Evolutionary conservation across 495 filamentous ascomycete genomes (phyloP).

Genomic region (Annulohypoxylon stygium): DNA sequence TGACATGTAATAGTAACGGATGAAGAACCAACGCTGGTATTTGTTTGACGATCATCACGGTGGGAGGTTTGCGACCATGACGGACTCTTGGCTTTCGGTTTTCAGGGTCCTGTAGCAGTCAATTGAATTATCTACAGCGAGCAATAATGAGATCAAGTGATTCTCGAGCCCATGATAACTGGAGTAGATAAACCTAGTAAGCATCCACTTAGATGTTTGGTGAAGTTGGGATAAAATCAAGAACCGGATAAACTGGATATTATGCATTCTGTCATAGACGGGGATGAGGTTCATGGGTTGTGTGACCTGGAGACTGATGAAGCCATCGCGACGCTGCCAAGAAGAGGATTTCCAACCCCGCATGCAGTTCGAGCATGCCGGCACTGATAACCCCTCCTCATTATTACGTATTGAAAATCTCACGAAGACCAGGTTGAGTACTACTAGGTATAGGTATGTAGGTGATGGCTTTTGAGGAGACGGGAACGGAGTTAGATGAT

Average conservation of each 20-base stretch:
- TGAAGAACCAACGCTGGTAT: conserved; percentile 8
- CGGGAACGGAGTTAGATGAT: conserved; percentile 4
- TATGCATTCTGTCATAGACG: not conserved
- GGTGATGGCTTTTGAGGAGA: not conserved
- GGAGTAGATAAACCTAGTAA: conserved; percentile 1
- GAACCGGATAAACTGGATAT: not conserved
- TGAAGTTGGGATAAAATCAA: not conserved
- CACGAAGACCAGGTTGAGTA: conserved; percentile 17
- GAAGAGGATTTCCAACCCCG: conserved; percentile 31
- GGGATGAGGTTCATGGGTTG: conserved; percentile 16
- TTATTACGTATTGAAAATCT: conserved; percentile 23
- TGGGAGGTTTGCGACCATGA: conserved; percentile 2
- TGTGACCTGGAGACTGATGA: conserved; percentile 35
- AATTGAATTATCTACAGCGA: not conserved
- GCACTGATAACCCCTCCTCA: conserved; percentile 26
- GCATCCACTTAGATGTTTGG: conserved; percentile 12
- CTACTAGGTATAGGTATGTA: no score
- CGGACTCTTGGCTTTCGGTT: conserved; percentile 16
- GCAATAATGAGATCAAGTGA: conserved; percentile 6
- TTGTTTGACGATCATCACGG: conserved; percentile 29
- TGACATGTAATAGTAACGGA: conserved; percentile 18
- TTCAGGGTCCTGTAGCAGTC: conserved; percentile 9
- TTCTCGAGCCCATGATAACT: not conserved
- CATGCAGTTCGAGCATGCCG: conserved; percentile 22
- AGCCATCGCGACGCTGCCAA: conserved; percentile 39